These are phyloP conservation scores for Phytophthora meadii DNA, from an alignment of 352 stramenopile genomes.

Conservation along the genomic window DNA sequence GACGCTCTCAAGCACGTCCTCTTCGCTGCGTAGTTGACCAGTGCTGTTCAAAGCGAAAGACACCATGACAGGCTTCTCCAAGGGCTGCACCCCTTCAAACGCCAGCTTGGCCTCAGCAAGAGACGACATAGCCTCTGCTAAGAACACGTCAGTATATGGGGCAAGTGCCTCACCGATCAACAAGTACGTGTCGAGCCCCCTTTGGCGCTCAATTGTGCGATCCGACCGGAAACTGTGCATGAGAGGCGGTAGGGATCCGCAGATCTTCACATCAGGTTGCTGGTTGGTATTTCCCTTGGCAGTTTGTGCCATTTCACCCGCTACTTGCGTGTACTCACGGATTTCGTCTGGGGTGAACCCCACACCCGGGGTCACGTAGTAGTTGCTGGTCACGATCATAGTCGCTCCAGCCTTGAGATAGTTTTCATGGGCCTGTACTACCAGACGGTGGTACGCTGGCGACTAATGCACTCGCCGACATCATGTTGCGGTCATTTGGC, in stretches of 20 bases:
- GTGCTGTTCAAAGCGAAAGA: conserved; percentile 86
- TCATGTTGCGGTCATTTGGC: conserved; percentile 91
- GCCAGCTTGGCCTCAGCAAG: conserved; percentile 86
- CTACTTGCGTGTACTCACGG: conserved; percentile 59
- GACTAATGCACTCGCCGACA: conserved; percentile 86
- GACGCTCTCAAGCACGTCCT: conserved; percentile 67
- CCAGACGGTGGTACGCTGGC: conserved; percentile 63
- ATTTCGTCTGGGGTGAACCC: conserved; percentile 88
- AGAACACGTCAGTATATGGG: conserved; percentile 82
- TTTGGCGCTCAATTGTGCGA: conserved; percentile 74
- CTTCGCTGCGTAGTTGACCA: conserved; percentile 82
- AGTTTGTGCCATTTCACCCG: conserved; percentile 69
- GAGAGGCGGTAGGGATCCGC: conserved; percentile 91
- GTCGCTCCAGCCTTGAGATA: conserved; percentile 85
- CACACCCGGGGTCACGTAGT: conserved; percentile 85
- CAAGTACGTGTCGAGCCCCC: conserved; percentile 79
- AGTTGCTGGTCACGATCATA: conserved; percentile 90
- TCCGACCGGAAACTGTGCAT: conserved; percentile 91
- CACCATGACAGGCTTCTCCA: conserved; percentile 78
- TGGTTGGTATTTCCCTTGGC: conserved; percentile 42
- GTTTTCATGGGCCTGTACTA: conserved; percentile 72
- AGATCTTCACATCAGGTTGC: conserved; percentile 57
- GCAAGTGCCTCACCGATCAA: conserved; percentile 78
- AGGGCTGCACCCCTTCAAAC: conserved; percentile 71
- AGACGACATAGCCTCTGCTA: conserved; percentile 92